Base-by-base conservation (phyloP, 139 green algal genomes). In the Auxenochlorella pyrenoidosa region DNA sequence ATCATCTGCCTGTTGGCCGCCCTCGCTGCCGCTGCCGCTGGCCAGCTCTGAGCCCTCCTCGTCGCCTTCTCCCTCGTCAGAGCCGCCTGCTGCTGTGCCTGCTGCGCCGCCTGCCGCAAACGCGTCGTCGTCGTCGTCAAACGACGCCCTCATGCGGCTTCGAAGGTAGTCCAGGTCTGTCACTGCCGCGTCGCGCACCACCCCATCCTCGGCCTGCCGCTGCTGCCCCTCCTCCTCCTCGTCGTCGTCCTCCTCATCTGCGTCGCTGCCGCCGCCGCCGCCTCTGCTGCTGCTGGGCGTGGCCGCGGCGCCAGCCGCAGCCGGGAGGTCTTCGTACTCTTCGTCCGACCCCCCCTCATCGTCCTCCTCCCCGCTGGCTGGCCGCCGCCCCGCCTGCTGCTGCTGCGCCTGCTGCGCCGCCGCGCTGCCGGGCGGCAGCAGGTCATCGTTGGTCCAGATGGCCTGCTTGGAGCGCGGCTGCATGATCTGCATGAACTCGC, bases 401-500 rank as follows among this genome's bases (percentile, higher is more conserved):
- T 54, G 70, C 77, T 32, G 78, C 59, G 2, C 72, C 84, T 8
- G 70, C 86, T 54, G 75, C n/a, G 40, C 6, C 13, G 32, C 65
- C 44, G 75, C 26, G 40, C 6, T 28, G 32, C 65, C 38, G 34
- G 63, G 58, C 22, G 43, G 79, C 44, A 47, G 60, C 80, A 92
- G 32, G 66, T 96, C 95, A 43, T 99, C 97, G 89, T 99, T 99
- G 77, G 85, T 87, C 96, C 97, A 99, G 28, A 98, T 93, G 34
- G 94, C 91, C 0, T 93, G 89, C 76, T 95, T 95, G 60, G 71
- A 86, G 5, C 95, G 93, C 0, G 96, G 96, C 89, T 96, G 88
- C 96, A 99, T 98, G 22, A 99, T 79, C 63, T 94, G 89, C 88
- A 99, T 81, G 82, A 99, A 99, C 94, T 99, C 97, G 15, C 90